Percentiles rank a stretch among this genome's conserved stretches.
Evolutionary conservation across 1,284 basidiomycete genomes (phyloP).

Genomic region (Mrakiaceae sp.): DNA sequence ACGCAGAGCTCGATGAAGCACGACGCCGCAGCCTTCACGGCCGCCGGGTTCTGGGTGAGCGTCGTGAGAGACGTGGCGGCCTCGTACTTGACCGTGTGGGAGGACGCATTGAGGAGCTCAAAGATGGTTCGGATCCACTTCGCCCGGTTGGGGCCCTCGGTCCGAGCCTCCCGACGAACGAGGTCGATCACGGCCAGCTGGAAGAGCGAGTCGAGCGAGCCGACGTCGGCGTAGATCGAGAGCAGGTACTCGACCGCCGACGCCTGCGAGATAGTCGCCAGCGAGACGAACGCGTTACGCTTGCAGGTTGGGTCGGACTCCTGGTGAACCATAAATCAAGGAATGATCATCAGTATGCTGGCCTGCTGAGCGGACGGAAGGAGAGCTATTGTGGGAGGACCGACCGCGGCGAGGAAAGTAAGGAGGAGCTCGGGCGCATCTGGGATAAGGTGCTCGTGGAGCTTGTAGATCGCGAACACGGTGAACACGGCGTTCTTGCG

Average conservation of each 20-base stretch:
- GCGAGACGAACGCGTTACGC: conserved; percentile 92
- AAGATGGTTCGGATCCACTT: conserved; percentile 91
- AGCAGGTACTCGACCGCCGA: conserved; percentile 88
- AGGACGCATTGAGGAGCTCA: conserved; percentile 81
- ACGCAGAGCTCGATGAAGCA: conserved; percentile 81
- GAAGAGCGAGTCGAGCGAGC: conserved; percentile 78
- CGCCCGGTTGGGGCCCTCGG: conserved; percentile 62
- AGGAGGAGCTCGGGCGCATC: conserved; percentile 95
- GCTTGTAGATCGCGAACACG: conserved; percentile 84
- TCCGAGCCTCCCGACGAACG: conserved; percentile 81
- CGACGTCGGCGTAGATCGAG: conserved; percentile 72
- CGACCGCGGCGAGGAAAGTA: conserved; percentile 85
- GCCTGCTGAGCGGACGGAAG: background rate
- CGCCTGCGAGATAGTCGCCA: conserved; percentile 75
- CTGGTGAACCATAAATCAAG: conserved; percentile 14
- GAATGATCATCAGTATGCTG: background rate
- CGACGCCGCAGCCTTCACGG: conserved; percentile 87
- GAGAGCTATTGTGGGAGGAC: background rate
- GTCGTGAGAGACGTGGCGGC: conserved; percentile 91
- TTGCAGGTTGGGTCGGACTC: conserved; percentile 96
- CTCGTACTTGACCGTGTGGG: conserved; percentile 95
- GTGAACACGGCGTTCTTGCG: conserved; percentile 98
- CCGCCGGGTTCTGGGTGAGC: conserved; percentile 89
- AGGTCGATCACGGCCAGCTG: conserved; percentile 96
- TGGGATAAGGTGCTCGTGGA: conserved; percentile 88